Evolutionary conservation across 1,139 yeast genomes (phyloP).

Genomic region (Taphrina wiesneri): DNA sequence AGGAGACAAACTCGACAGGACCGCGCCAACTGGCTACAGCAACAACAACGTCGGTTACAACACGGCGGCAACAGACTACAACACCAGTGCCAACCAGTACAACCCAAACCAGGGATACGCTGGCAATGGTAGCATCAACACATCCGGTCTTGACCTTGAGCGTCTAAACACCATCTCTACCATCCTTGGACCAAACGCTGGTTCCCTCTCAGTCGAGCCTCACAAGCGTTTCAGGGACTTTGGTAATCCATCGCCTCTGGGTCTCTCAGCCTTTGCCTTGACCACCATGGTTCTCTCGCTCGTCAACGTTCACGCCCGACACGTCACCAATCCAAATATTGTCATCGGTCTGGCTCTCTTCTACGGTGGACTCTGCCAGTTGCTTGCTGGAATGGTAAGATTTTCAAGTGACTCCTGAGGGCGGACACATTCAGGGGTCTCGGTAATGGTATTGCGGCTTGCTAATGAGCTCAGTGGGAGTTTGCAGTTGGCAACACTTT

Average conservation of each 20-base stretch:
- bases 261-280: conserved; percentile 78
- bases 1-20: conserved; percentile 18
- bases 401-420: too few species aligned
- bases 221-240: conserved; percentile 61
- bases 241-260: conserved; percentile 88
- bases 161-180: conserved; percentile 30
- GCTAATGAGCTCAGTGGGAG: conserved; percentile 51
- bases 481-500: conserved; percentile 72
- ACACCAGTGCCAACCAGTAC: conserved; percentile 27
- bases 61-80: conserved; percentile 11
- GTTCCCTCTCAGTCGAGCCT: conserved; percentile 46
- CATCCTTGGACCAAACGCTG: conserved; percentile 35
- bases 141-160: conserved; percentile 25
- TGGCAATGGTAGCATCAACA: conserved; percentile 23
- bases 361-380: conserved; percentile 81
- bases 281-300: conserved; percentile 80
- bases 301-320: conserved; percentile 63
- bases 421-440: background rate
- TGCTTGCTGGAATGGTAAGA: conserved; percentile 59
- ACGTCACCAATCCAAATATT: conserved; percentile 55
- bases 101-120: conserved; percentile 24
- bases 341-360: conserved; percentile 76
- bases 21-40: background rate
- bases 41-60: conserved; percentile 19
- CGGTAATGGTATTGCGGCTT: background rate